Conservation (phyloP, 1,284 basidiomycete genomes). For the Ustilago lituana region DNA sequence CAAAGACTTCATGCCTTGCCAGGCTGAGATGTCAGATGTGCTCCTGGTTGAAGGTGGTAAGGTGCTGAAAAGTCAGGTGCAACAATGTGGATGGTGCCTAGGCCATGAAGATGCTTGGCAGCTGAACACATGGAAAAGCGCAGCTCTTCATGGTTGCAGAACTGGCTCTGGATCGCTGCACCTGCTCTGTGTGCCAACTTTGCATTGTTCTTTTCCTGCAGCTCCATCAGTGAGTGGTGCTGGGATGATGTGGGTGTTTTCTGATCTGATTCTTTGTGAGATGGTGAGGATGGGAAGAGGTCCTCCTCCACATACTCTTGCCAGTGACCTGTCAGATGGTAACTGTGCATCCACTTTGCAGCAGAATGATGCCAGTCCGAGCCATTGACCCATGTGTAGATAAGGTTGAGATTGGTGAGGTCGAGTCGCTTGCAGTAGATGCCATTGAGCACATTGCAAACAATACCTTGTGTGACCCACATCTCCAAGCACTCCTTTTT, state of each 20-base stretch:
- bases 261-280: not conserved
- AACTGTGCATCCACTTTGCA: conserved; percentile 38
- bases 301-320: conserved; percentile 42
- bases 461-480: conserved; percentile 26
- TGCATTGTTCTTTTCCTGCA: not conserved
- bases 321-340: conserved; percentile 28
- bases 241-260: not conserved
- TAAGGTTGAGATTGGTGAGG: conserved; percentile 27
- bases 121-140: conserved; percentile 42
- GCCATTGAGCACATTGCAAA: conserved; percentile 23
- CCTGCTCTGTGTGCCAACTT: conserved; percentile 7
- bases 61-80: conserved; percentile 51
- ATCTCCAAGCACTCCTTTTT: conserved; percentile 23
- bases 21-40: not conserved
- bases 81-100: conserved; percentile 48
- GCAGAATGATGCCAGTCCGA: conserved; percentile 42
- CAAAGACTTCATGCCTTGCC: not conserved
- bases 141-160: conserved; percentile 54
- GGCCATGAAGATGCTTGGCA: conserved; percentile 34
- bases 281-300: conserved; percentile 25
- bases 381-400: conserved; percentile 51
- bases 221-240: not conserved
- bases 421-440: conserved; percentile 19
- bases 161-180: conserved; percentile 32
- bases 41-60: conserved; percentile 35